phyloP scores from a whole-genome alignment of 768 basidiomycete genomes.

The Rhodosporidiobolus odoratus region DNA sequence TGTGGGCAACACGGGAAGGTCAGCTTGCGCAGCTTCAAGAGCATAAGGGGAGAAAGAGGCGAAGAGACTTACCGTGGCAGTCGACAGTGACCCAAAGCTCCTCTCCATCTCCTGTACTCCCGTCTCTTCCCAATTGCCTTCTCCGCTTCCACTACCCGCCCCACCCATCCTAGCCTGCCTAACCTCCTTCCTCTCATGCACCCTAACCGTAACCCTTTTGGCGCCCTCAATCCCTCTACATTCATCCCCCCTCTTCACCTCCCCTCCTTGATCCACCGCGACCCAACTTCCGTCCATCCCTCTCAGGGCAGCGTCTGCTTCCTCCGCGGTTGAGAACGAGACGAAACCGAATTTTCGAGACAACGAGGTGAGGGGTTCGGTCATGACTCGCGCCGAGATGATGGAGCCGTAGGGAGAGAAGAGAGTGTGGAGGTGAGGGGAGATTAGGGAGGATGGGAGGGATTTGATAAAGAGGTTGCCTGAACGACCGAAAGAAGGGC shows the following conservation, averaged over 20 bases:
- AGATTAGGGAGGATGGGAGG: slow-evolving; percentile 75
- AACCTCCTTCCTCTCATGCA: slow-evolving; percentile 88
- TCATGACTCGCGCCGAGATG: slow-evolving; percentile 90
- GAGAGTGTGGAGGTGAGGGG: slow-evolving; percentile 72
- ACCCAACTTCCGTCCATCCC: slow-evolving; percentile 72
- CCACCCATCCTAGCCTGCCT: slow-evolving; percentile 68
- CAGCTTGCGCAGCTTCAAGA: neutral
- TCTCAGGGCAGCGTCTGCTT: slow-evolving; percentile 68
- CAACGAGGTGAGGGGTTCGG: slow-evolving; percentile 67
- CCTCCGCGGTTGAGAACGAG: slow-evolving; percentile 60
- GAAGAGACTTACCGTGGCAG: neutral
- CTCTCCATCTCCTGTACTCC: neutral
- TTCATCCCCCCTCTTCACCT: neutral
- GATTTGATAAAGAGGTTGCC: slow-evolving; percentile 55
- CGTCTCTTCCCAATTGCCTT: too few species aligned
- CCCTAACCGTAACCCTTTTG: slow-evolving; percentile 75
- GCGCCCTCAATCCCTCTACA: slow-evolving; percentile 35
- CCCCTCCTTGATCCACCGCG: slow-evolving; percentile 46
- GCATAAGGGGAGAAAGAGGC: neutral
- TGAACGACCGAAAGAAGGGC: slow-evolving; percentile 59
- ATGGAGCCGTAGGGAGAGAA: slow-evolving; percentile 76
- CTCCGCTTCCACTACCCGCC: too few species aligned
- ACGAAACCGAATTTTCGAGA: slow-evolving; percentile 87
- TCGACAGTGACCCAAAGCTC: neutral
- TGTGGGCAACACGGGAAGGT: neutral